Base-by-base conservation (phyloP, 768 basidiomycete genomes). In the Lactifluus pinguis region DNA sequence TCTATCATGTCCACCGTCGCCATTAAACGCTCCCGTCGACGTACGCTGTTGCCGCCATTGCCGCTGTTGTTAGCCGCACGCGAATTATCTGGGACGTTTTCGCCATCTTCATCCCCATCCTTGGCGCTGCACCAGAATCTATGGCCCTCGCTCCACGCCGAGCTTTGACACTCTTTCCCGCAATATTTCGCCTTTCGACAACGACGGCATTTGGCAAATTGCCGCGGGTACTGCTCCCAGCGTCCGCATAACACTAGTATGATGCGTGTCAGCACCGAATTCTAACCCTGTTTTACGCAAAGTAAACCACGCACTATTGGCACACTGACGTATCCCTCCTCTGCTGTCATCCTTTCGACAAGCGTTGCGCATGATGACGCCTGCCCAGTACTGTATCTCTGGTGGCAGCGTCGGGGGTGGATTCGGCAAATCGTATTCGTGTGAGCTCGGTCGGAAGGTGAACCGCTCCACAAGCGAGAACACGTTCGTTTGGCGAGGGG, bases 361-460 rank as follows among this genome's bases (percentile, higher is more conserved):
- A 13, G 97, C 97, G 72, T 99, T 99, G 55, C 97, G 82, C 97
- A 98, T 99, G 69, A 98, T 97, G n/a, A 98, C 95, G 3, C 94
- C 93, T 0, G 95, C 97, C 97, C 97, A 98, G 68, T 98, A 97
- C 73, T 97, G 92, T 25, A 99, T 95, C 71, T 98, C 95, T 10
- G 80, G 77, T 0, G 94, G 92, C 7, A 94, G 75, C 51, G 83
- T 79, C 3, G 87, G 86, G 5, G 74, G 85, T 0, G 85, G 83
- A 56, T 83, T 83, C 6, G 82, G 82, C 55, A 86, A 75, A 63
- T 86, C 84, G 19, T 80, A 81, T 69, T 95, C 93, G 0, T 84
- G 82, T 10, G 89, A 84, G 55, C 89, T 89, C 0, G 95, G 92
- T 55, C 93, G 84, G 78, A 93, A 97, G 0, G 95, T 99, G 75